Base-by-base conservation (phyloP, 2,329 filamentous ascomycete genomes). In the Hirsutella thompsonii region DNA sequence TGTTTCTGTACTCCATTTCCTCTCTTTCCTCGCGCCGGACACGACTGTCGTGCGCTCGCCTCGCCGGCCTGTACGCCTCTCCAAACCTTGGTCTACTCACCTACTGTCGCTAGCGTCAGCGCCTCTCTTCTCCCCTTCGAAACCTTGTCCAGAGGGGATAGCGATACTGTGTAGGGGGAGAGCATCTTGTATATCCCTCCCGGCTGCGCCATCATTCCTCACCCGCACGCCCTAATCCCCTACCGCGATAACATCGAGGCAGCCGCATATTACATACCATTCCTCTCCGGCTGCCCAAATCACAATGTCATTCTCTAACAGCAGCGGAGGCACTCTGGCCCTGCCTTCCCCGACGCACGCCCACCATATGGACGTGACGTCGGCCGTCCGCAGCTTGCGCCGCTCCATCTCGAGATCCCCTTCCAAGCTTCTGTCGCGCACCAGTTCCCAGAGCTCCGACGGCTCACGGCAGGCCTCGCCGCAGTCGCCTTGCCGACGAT, bases 381-480 rank as follows among this genome's bases (percentile, higher is more conserved):
- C 84, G 39, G 81, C 84, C 44, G 83, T 94, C 47, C 77, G 86
- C 55, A 84, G 87, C 53, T 70, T 95, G 44, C 76, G 89, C 49
- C 83, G 87, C 51, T 94, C 90, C 20, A 71, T 95, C 47, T 95
- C 89, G 43, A 77, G 88, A 52, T 95, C 90, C n/a, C 90, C 90
- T 10, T 94, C 90, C 26, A 94, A 92, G 60, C 90, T 92, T 42
- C 66, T 93, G 29, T 58, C 61, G 39, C 68, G 70, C 47, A 59
- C 65, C 36, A 60, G 60, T 36, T 72, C 71, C 1, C 64, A 69
- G 46, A 62, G 58, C 43, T 66, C 68, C 13, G 63, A 71, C 28
- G 55, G 57, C 47, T 74, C 77, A 42, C 63, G 67, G 36, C 58
- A 57, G 39, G 52, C 54, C 20, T 63, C 61, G 36, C 71, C 69